A percentile compares a stretch with the other conserved stretches of the same genome.
These are phyloP conservation scores for Tetracentron sinense DNA, from an alignment of 164 flowering plant species.

Conservation along the genomic window DNA sequence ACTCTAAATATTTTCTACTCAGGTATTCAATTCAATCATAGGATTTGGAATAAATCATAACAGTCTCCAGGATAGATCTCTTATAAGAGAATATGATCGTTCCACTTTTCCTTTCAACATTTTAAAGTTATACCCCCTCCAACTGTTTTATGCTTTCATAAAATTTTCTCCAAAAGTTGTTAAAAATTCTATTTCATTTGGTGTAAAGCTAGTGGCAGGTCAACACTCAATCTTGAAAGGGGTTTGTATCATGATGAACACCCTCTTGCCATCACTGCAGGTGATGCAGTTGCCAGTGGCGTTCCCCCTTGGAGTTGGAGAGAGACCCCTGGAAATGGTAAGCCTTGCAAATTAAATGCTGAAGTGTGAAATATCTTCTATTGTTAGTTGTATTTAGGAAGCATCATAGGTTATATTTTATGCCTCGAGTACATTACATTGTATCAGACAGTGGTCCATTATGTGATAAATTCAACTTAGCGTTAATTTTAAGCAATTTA, in stretches of 20 bases:
- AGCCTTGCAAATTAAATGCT: constrained; percentile 1
- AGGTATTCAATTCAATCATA: no score
- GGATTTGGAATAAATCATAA: background rate
- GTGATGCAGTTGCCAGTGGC: constrained; percentile 41
- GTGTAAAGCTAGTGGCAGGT: constrained; percentile 32
- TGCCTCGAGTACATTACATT: no score
- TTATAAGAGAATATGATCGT: no score
- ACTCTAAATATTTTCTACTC: no score
- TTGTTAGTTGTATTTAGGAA: background rate
- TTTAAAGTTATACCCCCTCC: no score
- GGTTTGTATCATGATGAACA: constrained; percentile 43
- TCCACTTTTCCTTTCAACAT: no score
- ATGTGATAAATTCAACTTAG: no score
- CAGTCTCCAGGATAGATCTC: background rate
- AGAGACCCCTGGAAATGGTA: constrained; percentile 43
- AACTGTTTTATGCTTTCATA: background rate
- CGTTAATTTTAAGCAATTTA: no score
- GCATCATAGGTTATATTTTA: background rate
- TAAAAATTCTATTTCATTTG: constrained; percentile 2
- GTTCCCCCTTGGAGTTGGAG: constrained; percentile 54
- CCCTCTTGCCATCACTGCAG: constrained; percentile 40
- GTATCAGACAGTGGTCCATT: no score
- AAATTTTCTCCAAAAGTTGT: background rate
- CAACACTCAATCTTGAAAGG: constrained; percentile 42
- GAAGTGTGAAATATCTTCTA: background rate